These are phyloP conservation scores for Terana coerulea DNA, from an alignment of 768 basidiomycete genomes.

Conservation along the genomic window DNA sequence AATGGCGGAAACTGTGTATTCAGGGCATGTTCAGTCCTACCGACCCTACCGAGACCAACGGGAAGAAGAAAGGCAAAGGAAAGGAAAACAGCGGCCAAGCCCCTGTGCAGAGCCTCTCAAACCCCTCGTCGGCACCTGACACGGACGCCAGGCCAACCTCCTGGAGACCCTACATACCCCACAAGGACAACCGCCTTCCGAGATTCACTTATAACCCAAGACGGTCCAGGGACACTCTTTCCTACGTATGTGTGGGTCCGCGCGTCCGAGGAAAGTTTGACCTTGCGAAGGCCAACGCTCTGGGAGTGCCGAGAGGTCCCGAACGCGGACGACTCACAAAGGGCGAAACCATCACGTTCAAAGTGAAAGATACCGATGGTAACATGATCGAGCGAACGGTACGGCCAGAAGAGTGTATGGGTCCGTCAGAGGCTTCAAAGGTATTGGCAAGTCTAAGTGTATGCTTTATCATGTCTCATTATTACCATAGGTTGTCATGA, in stretches of 20 bases:
- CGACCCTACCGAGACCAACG: constrained; percentile 13
- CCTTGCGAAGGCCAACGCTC: constrained; percentile 51
- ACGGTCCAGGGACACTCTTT: constrained; percentile 11
- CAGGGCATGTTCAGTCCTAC: constrained; percentile 50
- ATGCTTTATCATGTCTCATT: not conserved
- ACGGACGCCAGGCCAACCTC: not conserved
- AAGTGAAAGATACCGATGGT: constrained; percentile 42
- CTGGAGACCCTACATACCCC: not conserved
- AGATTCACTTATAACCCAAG: not conserved
- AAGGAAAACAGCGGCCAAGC: not conserved
- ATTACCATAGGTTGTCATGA: constrained; percentile 49
- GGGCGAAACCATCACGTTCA: constrained; percentile 61
- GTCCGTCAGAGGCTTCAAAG: constrained; percentile 45
- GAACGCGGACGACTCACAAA: constrained; percentile 55
- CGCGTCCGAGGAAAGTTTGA: constrained; percentile 66
- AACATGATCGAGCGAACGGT: constrained; percentile 45
- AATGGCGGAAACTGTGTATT: constrained; percentile 51
- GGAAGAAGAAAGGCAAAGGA: constrained; percentile 14
- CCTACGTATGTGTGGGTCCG: constrained; percentile 42
- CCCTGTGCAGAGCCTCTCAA: not conserved
- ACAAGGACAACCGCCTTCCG: constrained; percentile 11
- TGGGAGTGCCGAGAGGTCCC: constrained; percentile 61
- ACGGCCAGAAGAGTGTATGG: constrained; percentile 57
- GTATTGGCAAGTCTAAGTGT: constrained; percentile 27
- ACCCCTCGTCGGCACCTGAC: not conserved